Conservation (phyloP, 164 flowering plant genomes). For the Tetrastigma voinierianum region DNA sequence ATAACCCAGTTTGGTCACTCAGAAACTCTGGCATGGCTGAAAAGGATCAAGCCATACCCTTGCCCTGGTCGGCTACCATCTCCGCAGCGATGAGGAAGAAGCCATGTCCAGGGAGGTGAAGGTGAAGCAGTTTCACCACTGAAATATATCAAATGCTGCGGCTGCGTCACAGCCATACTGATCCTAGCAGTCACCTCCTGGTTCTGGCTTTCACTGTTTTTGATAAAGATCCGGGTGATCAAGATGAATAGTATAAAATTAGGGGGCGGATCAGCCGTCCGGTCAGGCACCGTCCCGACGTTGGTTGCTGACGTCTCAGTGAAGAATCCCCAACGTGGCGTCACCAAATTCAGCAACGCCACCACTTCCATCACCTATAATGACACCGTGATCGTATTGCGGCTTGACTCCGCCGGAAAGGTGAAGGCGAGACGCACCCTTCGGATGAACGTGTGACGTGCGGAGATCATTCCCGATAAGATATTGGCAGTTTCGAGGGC, state of each 20-base stretch:
- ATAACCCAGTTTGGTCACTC: too few relatives aligned
- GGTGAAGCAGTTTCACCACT: conserved; percentile 1
- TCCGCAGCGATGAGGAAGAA: conserved; percentile 23
- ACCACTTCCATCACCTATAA: conserved; percentile 28
- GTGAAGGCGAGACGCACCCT: conserved; percentile 39
- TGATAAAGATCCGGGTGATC: conserved; percentile 33
- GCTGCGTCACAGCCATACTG: conserved; percentile 35
- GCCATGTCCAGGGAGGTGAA: neutral
- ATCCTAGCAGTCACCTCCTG: conserved; percentile 18
- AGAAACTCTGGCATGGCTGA: conserved; percentile 17
- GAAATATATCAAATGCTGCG: conserved; percentile 33
- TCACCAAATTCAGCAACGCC: conserved; percentile 32
- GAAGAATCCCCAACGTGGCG: conserved; percentile 41
- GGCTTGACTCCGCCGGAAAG: conserved; percentile 33
- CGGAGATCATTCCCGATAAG: conserved; percentile 18
- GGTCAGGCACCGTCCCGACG: conserved; percentile 10
- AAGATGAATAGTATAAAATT: conserved; percentile 26
- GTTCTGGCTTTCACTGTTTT: conserved; percentile 51
- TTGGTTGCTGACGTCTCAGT: conserved; percentile 20
- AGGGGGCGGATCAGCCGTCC: too few relatives aligned
- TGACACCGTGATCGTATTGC: conserved; percentile 32
- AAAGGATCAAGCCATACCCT: conserved; percentile 30
- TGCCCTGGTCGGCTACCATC: conserved; percentile 20
- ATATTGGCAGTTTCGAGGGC: conserved; percentile 10
- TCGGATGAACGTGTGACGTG: conserved; percentile 26